Base-by-base conservation (phyloP, 306 rosid species). In the Medicago lupulina region DNA sequence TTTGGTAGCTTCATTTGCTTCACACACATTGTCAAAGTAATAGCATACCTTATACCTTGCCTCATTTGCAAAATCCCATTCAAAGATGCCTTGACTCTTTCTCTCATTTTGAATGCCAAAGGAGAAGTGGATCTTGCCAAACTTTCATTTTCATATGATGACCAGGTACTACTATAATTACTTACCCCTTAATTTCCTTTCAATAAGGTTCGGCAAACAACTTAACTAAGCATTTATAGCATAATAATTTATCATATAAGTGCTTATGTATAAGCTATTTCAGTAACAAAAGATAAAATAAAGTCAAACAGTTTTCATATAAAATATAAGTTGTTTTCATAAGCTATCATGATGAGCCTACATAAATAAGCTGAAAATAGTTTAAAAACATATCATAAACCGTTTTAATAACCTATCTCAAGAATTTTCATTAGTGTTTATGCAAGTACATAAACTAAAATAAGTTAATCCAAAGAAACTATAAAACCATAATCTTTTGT, bases 91-190 rank as follows among this genome's bases (percentile, higher is more conserved):
- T 60, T 88, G 13, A 6, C 80, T 3, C 41, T 90, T 17, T 55
- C 83, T 73, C 78, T 86, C 65, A 80, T 90, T 73, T 38, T 88
- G 80, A 77, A 74, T 67, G 43, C 59, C 87, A 84, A 78, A 83
- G 93, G 91, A 3, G 61, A 83, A 3, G 81, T 88, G 54, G 86
- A 90, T n/a, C 50, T 90, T 4, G 18, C 71, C 65, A 0, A 0
- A 15, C 83, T 62, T 58, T 9, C 50, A 3, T 0, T 7, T 4
- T 13, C 39, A 19, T 76, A 78, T 41, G 89, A 81, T 17, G 9
- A 1, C 0, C 16, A 43, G 73, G 84, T 67, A 43, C 50, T 66
- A 44, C 8, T 9, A 38, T 39, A 18, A 8, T 64, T 64, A 6
- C 50, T 40, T 84, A 8, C 40, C 23, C 57, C 55, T 19, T 51